Evolutionary conservation across 768 basidiomycete genomes (phyloP).

Genomic region (Mycena pura): DNA sequence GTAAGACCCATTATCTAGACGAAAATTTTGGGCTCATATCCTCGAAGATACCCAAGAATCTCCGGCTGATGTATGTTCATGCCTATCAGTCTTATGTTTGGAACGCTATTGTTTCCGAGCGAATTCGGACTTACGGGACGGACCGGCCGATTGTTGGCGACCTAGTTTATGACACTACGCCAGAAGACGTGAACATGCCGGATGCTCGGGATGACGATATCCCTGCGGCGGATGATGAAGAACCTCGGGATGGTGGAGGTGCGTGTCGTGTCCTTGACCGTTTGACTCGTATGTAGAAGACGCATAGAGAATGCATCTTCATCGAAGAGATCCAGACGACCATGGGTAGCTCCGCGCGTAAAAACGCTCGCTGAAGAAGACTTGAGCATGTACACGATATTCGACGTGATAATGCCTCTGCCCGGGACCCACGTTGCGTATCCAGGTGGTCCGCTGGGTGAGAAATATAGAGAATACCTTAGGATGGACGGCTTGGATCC

Average conservation of each 20-base stretch:
- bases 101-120: slow-evolving; percentile 97
- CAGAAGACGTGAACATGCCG: slow-evolving; percentile 40
- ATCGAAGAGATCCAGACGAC: slow-evolving; percentile 50
- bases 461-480: slow-evolving; percentile 84
- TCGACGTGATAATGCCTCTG: slow-evolving; percentile 97
- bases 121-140: slow-evolving; percentile 79
- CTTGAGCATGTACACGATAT: slow-evolving; percentile 81
- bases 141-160: slow-evolving; percentile 85
- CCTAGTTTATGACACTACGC: slow-evolving; percentile 73
- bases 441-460: slow-evolving; percentile 87
- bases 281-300: not conserved
- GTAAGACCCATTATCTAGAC: slow-evolving; percentile 46
- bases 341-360: slow-evolving; percentile 73
- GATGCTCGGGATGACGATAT: slow-evolving; percentile 43
- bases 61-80: slow-evolving; percentile 97
- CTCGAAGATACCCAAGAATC: slow-evolving; percentile 92
- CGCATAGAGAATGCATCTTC: slow-evolving; percentile 30
- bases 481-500: slow-evolving; percentile 88
- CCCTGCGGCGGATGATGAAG: slow-evolving; percentile 42
- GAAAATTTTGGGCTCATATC: slow-evolving; percentile 3
- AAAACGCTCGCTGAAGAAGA: slow-evolving; percentile 83
- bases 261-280: not conserved
- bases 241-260: slow-evolving; percentile 34
- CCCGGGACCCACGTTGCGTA: slow-evolving; percentile 95
- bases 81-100: slow-evolving; percentile 99